These are phyloP conservation scores for Scenedesmus sp. DNA, from an alignment of 163 green algal genomes.

Conservation along the genomic window DNA sequence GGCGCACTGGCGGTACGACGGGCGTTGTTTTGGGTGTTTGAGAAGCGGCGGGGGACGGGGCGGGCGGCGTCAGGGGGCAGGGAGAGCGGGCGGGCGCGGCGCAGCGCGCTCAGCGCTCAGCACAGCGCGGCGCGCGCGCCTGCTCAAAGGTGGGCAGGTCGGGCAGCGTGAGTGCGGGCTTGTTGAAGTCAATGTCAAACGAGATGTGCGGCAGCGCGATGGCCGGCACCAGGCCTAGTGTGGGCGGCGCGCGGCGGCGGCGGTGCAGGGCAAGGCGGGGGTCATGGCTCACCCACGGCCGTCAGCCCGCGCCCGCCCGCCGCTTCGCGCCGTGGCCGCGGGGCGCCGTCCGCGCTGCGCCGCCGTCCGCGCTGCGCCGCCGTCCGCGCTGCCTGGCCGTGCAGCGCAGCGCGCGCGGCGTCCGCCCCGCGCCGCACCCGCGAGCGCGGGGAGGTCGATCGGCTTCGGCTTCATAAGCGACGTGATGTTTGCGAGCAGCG, in stretches of 20 bases:
- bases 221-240: constrained; percentile 6
- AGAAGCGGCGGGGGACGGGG: no score
- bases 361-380: neutral
- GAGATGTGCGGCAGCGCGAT: constrained; percentile 26
- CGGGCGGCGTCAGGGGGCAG: no score
- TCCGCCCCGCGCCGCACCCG: no score
- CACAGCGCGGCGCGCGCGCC: no score
- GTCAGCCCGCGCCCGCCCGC: neutral
- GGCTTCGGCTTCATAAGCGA: constrained; percentile 7
- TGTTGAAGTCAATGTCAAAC: neutral
- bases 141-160: constrained; percentile 34
- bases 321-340: neutral
- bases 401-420: no score
- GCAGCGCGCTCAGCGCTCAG: no score
- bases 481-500: constrained; percentile 23
- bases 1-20: neutral
- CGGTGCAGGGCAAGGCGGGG: neutral
- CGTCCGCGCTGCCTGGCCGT: no score
- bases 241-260: no score
- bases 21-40: neutral
- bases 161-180: neutral
- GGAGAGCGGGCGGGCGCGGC: no score
- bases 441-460: neutral
- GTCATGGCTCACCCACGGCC: neutral
- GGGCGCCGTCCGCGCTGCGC: neutral